Percentiles rank a stretch among this genome's conserved stretches.
These are phyloP conservation scores for Cytospora paraplurivora DNA, from an alignment of 2,329 filamentous ascomycete genomes.

Conservation along the genomic window DNA sequence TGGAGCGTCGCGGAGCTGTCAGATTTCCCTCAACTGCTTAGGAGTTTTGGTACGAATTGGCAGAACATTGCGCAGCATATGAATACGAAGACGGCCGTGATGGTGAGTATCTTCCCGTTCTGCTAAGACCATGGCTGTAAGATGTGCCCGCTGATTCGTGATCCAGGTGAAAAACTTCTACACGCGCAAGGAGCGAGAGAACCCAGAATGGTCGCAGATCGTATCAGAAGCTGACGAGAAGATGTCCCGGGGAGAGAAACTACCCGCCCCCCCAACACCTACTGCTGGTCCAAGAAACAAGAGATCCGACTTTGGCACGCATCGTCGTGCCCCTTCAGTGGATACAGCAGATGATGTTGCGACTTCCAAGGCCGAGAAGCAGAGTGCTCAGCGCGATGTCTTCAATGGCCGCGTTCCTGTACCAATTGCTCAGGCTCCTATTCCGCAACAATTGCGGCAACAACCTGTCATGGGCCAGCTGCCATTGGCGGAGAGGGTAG, in stretches of 20 bases:
- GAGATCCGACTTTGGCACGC: constrained; percentile 51
- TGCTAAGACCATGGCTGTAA: not conserved
- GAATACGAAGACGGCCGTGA: constrained; percentile 83
- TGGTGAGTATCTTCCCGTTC: constrained; percentile 55
- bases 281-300: constrained; percentile 53
- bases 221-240: constrained; percentile 63
- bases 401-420: constrained; percentile 36
- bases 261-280: constrained; percentile 61
- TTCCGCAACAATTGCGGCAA: constrained; percentile 33
- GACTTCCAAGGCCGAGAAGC: constrained; percentile 49
- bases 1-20: constrained; percentile 83
- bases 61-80: constrained; percentile 73
- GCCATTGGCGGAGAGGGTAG: constrained; percentile 23
- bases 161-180: constrained; percentile 69
- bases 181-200: constrained; percentile 59
- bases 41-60: constrained; percentile 80
- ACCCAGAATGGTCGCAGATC: constrained; percentile 61
- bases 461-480: constrained; percentile 33
- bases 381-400: constrained; percentile 34
- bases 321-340: constrained; percentile 45
- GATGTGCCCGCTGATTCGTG: constrained; percentile 33
- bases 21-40: constrained; percentile 73
- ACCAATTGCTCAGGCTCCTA: constrained; percentile 39
- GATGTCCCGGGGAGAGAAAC: constrained; percentile 57
- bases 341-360: constrained; percentile 51